Evolutionary conservation across 148 eudicot genomes (phyloP).

Genomic region (Camellia granthamiana): DNA sequence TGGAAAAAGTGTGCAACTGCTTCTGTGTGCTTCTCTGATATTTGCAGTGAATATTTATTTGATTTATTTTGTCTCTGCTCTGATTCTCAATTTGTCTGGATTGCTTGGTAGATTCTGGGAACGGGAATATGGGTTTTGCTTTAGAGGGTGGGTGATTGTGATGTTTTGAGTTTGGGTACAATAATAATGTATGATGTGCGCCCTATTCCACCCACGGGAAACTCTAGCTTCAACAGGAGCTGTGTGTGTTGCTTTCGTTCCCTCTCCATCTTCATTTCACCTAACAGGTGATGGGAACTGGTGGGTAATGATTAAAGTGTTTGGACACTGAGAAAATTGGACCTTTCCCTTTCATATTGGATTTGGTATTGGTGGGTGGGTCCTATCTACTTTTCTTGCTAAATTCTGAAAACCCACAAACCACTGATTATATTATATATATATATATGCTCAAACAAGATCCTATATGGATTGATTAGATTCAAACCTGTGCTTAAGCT

Average conservation of each 20-base stretch:
- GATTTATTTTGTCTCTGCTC: background rate
- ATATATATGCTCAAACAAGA: background rate
- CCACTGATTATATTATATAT: background rate
- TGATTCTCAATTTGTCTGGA: background rate
- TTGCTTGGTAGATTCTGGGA: background rate
- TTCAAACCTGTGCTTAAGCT: background rate
- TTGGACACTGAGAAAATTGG: background rate
- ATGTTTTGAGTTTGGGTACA: background rate
- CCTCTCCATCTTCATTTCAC: background rate
- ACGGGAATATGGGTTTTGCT: background rate
- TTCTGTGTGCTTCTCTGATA: background rate
- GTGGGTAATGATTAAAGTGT: background rate
- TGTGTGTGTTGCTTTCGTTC: background rate
- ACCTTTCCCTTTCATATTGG: constrained; percentile 2
- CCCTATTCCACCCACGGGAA: background rate
- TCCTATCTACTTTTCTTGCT: background rate
- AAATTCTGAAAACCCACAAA: background rate
- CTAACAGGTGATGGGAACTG: constrained; percentile 14
- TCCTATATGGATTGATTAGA: background rate
- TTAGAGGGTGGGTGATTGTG: background rate
- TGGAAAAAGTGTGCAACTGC: constrained; percentile 14
- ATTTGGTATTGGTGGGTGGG: constrained; percentile 15
- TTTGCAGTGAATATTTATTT: background rate
- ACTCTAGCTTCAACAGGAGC: constrained; percentile 3
- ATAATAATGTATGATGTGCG: background rate